phyloP scores from a whole-genome alignment of 208 protist genomes.

The Phytomonas sp. region DNA sequence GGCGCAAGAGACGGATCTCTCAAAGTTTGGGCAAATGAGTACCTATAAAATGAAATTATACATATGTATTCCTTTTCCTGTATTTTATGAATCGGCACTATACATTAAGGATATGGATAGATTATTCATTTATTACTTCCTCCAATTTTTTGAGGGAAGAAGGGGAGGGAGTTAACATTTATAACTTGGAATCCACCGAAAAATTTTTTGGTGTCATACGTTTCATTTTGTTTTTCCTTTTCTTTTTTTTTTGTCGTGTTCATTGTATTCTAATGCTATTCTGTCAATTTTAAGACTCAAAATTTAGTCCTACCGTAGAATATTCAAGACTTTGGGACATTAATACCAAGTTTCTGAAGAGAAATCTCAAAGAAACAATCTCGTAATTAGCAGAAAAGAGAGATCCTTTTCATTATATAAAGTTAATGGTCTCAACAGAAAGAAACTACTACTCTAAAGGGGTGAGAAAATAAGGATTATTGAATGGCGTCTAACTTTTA shows the following conservation, averaged over 20 bases:
- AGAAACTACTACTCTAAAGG: no score
- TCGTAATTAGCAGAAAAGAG: no score
- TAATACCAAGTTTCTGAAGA: background rate
- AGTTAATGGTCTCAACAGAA: no score
- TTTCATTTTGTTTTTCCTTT: background rate
- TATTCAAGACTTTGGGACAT: background rate
- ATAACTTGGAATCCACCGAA: background rate
- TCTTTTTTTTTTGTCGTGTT: background rate
- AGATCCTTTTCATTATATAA: no score
- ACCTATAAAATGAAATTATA: background rate
- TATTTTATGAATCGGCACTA: conserved; percentile 8
- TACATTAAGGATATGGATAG: background rate
- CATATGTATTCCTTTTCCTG: conserved; percentile 10
- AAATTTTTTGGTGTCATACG: background rate
- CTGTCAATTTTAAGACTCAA: background rate
- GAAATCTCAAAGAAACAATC: no score
- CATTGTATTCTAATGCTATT: background rate
- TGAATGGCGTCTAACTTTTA: no score
- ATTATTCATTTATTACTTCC: conserved; percentile 18
- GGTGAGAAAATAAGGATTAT: no score
- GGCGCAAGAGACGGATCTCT: conserved; percentile 50
- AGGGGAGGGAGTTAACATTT: background rate
- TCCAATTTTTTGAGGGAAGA: conserved; percentile 2
- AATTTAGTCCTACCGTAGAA: background rate
- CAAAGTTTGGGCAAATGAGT: conserved; percentile 46